Evolutionary conservation across 164 flowering plant genomes (phyloP).

Genomic region (Vitis rotundifolia): DNA sequence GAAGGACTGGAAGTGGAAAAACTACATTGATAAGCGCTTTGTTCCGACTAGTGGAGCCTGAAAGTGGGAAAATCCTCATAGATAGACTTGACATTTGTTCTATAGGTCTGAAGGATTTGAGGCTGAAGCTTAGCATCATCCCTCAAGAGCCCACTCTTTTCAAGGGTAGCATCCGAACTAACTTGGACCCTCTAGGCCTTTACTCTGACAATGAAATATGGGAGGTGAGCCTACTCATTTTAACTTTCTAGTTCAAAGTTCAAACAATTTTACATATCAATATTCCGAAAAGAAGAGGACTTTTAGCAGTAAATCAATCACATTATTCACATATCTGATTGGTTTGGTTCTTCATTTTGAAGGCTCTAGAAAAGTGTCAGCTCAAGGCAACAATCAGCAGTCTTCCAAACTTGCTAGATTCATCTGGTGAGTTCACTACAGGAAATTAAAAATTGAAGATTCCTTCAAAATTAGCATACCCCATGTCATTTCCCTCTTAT

Average conservation of each 20-base stretch:
- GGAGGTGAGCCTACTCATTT: constrained; percentile 44
- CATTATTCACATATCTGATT: no score
- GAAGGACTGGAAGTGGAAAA: constrained; percentile 95
- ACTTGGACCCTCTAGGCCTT: constrained; percentile 78
- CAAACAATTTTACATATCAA: not conserved
- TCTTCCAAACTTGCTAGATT: constrained; percentile 66
- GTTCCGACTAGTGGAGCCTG: constrained; percentile 83
- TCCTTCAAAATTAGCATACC: no score
- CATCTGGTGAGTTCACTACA: constrained; percentile 49
- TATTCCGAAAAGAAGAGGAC: no score
- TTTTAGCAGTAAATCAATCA: no score
- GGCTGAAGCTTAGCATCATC: constrained; percentile 77
- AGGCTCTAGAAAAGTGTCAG: constrained; percentile 87
- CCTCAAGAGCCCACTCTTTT: constrained; percentile 95
- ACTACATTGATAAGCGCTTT: constrained; percentile 79
- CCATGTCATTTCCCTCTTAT: no score
- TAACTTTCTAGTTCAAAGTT: not conserved
- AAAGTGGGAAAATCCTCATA: constrained; percentile 60
- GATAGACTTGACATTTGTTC: constrained; percentile 72
- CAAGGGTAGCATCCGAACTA: constrained; percentile 71
- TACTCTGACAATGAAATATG: constrained; percentile 77
- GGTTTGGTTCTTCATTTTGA: constrained; percentile 2
- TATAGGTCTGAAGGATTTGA: constrained; percentile 76
- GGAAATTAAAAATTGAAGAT: not conserved
- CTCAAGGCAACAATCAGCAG: constrained; percentile 52